Evolutionary conservation across 305 asterid genomes (phyloP), one percentile per base, ranked within the genome.

Genomic region (Fraxinus sp.): DNA sequence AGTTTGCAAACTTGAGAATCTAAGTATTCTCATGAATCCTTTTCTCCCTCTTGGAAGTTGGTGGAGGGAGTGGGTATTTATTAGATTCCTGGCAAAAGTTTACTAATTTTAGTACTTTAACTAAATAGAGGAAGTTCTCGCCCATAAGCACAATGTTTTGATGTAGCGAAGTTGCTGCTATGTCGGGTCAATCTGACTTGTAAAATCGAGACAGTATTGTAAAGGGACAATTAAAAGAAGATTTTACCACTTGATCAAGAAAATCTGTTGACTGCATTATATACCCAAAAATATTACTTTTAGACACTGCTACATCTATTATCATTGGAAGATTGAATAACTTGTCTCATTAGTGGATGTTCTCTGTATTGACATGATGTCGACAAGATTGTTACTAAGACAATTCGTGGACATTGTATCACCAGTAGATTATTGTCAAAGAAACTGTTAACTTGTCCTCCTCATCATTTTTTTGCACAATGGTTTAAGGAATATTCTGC

Each of bases 61-160:
- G 22, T 32, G 24, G 24, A 32, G 77, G 46, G 77, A 71, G 43
- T 71, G 26, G 37, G 75, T 68, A 68, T 26, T 28, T 68, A 35
- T 30, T 68, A 71, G 77, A 33, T 33, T 71, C 77, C 46, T 30
- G 22, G 26, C 20, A 24, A 33, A 71, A 33, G 43, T 71, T 7
- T 33, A 16, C 46, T 71, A 26, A 62, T 11, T 66, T 66, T 33
- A 30, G 43, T 68, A 68, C 75, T 68, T 71, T 33, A 18, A 33
- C 77, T 33, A 16, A 16, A 71, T 68, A 71, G 26, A 71, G 5
- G 10, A 33, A 71, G 46, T 33, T 33, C 75, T 33, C 46, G 6
- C 26, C 77, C 77, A 72, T 35, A 72, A 72, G 16, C 28, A 72
- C 16, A 72, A 72, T 72, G 43, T n/a, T 72, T 72, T 72, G 77